Conservation (phyloP, 2,329 filamentous ascomycete species). For the Alternaria viburni region DNA sequence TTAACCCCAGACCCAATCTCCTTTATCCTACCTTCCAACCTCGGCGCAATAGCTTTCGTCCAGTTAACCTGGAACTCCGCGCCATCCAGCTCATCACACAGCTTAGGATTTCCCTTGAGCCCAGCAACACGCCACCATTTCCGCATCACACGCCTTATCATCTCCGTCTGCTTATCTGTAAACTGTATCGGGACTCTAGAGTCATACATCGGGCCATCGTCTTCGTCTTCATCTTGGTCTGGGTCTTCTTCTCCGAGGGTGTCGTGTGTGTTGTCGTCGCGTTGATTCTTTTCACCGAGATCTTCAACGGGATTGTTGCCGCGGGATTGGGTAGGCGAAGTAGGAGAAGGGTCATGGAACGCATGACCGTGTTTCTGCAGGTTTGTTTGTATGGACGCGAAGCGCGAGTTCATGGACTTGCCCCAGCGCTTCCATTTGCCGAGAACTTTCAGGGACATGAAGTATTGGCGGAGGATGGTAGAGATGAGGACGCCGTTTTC, state of each 20-base stretch:
- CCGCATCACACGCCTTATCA: conserved; percentile 71
- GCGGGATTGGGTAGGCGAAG: conserved; percentile 17
- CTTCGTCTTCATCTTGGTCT: conserved; percentile 49
- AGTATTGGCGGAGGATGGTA: conserved; percentile 87
- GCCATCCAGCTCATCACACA: conserved; percentile 64
- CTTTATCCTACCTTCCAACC: conserved; percentile 76
- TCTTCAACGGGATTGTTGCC: conserved; percentile 10
- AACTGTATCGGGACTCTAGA: conserved; percentile 53
- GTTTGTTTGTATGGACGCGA: conserved; percentile 68
- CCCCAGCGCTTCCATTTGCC: conserved; percentile 80
- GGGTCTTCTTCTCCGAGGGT: conserved; percentile 27
- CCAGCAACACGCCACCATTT: conserved; percentile 77
- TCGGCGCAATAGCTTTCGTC: conserved; percentile 81
- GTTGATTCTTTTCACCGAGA: neutral
- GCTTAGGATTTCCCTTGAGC: conserved; percentile 58
- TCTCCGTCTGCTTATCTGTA: conserved; percentile 55
- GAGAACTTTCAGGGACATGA: conserved; percentile 82
- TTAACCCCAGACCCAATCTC: conserved; percentile 23
- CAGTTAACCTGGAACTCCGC: conserved; percentile 69
- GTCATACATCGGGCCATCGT: conserved; percentile 47
- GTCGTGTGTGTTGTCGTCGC: neutral
- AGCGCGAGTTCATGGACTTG: conserved; percentile 67
- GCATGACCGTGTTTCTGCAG: conserved; percentile 63
- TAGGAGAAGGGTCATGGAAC: conserved; percentile 50
- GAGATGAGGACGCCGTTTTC: conserved; percentile 88